Base-by-base conservation (phyloP, 139 green algal species). In the Chlamydomonas applanata region DNA sequence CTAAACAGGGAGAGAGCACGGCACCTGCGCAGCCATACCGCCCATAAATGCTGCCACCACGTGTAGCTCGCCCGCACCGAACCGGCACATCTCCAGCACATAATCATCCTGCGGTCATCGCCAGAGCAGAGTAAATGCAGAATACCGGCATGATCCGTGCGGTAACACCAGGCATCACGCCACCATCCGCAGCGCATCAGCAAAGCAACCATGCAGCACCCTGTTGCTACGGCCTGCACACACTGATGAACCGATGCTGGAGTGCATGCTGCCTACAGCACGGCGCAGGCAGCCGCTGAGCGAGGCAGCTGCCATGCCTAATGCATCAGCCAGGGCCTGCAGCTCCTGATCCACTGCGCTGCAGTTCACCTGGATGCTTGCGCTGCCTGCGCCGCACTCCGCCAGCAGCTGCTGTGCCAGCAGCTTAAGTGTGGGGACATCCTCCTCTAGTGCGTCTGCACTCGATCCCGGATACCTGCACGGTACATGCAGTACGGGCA, bases 11-110 rank as follows among this genome's bases (percentile, higher is more conserved):
- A n/a, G n/a, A n/a, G n/a, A n/a, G n/a, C n/a, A n/a, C n/a, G n/a
- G 2, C 60, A 78, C 72, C 72, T 78, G 81, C 16, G 85, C 83
- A 0, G 89, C 95, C 35, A 99, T 91, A n/a, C 94, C 96, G 2
- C 94, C 95, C 75, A 98, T 87, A 36, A 99, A 74, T 2, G 94
- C 85, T 16, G 86, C 94, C 32, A 97, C 79, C 20, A 82, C 79
- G 75, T 99, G 95, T 56, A 98, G 86, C 87, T 98, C 95, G 40
- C 71, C 70, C 29, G 74, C 78, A 16, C 78, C 82, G 65, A 78
- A 82, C 25, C 94, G 76, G 63, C 76, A 84, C 75, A 97, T 79
- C 84, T 98, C 94, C 14, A 65, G 73, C 36, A 92, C 79, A 20
- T 87, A 79, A 76, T 95, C 92, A 65, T 94, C 89, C 49, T 64